Evolutionary conservation across 139 green algal species (phyloP).

Genomic region (Chlamydomonas sphaeroides): DNA sequence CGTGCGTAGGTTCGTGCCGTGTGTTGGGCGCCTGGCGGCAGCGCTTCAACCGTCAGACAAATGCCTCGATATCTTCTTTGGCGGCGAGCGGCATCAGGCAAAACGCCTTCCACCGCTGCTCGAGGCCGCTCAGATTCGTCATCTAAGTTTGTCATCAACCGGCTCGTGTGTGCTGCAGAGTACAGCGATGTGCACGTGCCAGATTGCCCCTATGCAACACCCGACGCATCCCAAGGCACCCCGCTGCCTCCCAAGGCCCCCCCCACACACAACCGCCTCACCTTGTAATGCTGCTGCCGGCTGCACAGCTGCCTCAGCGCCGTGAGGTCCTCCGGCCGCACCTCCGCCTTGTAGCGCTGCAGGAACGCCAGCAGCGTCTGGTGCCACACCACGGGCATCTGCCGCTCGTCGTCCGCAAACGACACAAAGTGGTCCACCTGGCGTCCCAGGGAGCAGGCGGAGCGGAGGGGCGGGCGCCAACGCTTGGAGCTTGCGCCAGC

Average conservation of each 20-base stretch:
- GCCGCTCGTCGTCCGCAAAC: conserved; percentile 80
- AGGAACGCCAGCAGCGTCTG: conserved; percentile 95
- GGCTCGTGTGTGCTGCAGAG: too few relatives aligned
- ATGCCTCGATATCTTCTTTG: conserved; percentile 3
- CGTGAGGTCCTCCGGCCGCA: conserved; percentile 84
- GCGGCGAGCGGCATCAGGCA: too few relatives aligned
- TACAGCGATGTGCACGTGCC: too few relatives aligned
- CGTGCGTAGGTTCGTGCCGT: too few relatives aligned
- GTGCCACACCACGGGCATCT: conserved; percentile 99
- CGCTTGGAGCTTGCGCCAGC: too few relatives aligned
- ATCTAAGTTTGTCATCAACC: conserved; percentile 23
- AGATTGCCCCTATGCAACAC: too few relatives aligned
- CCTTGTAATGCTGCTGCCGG: conserved; percentile 89
- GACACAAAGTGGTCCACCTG: conserved; percentile 86
- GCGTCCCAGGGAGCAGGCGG: background rate
- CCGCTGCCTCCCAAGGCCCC: too few relatives aligned
- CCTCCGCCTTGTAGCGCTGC: conserved; percentile 95
- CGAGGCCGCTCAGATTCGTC: conserved; percentile 22
- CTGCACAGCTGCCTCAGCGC: conserved; percentile 80
- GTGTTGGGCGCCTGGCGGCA: background rate
- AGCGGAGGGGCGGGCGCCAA: too few relatives aligned
- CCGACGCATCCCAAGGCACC: too few relatives aligned
- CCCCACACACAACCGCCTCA: conserved; percentile 20
- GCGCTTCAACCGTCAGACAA: background rate
- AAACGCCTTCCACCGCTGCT: too few relatives aligned